A percentile compares a stretch with the other conserved stretches of the same genome.
Evolutionary conservation across 176 grass and related monocot genomes (phyloP).

Genomic region (Thalia dealbata): DNA sequence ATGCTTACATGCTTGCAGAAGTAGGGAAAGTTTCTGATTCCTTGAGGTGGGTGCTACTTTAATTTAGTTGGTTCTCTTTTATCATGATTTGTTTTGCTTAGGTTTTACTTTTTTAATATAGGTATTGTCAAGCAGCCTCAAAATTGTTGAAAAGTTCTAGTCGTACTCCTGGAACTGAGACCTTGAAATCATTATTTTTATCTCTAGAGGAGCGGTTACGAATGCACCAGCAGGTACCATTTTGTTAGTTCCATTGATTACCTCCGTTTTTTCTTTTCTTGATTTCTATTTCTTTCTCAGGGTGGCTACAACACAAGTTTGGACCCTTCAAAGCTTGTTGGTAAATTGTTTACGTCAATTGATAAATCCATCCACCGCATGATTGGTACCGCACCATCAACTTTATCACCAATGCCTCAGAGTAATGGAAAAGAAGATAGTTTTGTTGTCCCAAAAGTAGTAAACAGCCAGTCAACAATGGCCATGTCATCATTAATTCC

Average conservation of each 20-base stretch:
- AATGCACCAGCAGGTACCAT: slow-evolving; percentile 78
- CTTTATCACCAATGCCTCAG: slow-evolving; percentile 60
- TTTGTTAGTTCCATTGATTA: neutral
- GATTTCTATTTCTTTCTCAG: slow-evolving; percentile 27
- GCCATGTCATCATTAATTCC: slow-evolving; percentile 64
- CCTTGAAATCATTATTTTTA: slow-evolving; percentile 65
- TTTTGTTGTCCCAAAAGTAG: slow-evolving; percentile 45
- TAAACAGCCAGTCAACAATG: slow-evolving; percentile 83
- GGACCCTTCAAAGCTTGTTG: slow-evolving; percentile 72
- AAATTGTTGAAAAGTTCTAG: slow-evolving; percentile 77
- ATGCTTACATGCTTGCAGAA: slow-evolving; percentile 94
- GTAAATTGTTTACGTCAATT: slow-evolving; percentile 75
- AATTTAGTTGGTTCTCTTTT: neutral
- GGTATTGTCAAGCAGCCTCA: slow-evolving; percentile 92
- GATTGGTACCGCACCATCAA: slow-evolving; percentile 66
- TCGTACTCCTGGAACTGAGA: slow-evolving; percentile 75
- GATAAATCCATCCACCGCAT: slow-evolving; percentile 89
- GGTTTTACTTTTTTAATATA: neutral
- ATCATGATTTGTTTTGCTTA: neutral
- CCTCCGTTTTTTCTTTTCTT: neutral
- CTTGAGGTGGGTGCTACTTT: slow-evolving; percentile 41
- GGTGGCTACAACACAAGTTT: slow-evolving; percentile 79
- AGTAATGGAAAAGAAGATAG: slow-evolving; percentile 49
- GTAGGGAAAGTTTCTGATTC: slow-evolving; percentile 81
- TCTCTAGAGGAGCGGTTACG: slow-evolving; percentile 80